Percentiles rank a stretch among this genome's conserved stretches.
Conservation (phyloP, 345 rosid species). For the Syzygium aromaticum region DNA sequence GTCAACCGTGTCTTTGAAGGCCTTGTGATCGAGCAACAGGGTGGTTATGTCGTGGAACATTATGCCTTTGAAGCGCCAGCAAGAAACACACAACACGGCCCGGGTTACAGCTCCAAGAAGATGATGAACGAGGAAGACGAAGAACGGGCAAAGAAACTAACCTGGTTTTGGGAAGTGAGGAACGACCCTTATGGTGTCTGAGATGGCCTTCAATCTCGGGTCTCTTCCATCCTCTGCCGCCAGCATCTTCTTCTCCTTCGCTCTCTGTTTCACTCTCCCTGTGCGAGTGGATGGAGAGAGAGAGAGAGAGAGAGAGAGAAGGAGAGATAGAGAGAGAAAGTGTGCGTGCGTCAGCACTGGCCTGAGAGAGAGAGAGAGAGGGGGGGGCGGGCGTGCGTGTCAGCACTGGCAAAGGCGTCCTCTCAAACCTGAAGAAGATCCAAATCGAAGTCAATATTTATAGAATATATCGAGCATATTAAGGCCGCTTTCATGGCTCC, state of each 20-base stretch:
- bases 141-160: not conserved
- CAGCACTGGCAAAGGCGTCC: not conserved
- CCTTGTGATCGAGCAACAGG: slow-evolving; percentile 61
- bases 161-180: slow-evolving; percentile 33
- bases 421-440: not conserved
- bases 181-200: slow-evolving; percentile 22
- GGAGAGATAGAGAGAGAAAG: not conserved
- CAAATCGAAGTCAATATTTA: not conserved
- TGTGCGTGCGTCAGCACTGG: not conserved
- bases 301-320: not conserved
- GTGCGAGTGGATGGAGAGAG: not conserved
- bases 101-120: not conserved
- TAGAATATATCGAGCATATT: not conserved
- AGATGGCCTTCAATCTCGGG: slow-evolving; percentile 21
- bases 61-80: slow-evolving; percentile 31
- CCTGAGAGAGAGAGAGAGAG: not conserved
- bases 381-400: not conserved
- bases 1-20: slow-evolving; percentile 69
- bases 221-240: slow-evolving; percentile 31
- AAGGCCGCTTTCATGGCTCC: not conserved
- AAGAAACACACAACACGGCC: not conserved
- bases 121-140: not conserved
- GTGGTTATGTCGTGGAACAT: slow-evolving; percentile 89
- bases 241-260: slow-evolving; percentile 5
- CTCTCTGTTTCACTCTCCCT: not conserved